Base-by-base conservation (phyloP, 2,329 filamentous ascomycete species). In the Apiospora sp. region DNA sequence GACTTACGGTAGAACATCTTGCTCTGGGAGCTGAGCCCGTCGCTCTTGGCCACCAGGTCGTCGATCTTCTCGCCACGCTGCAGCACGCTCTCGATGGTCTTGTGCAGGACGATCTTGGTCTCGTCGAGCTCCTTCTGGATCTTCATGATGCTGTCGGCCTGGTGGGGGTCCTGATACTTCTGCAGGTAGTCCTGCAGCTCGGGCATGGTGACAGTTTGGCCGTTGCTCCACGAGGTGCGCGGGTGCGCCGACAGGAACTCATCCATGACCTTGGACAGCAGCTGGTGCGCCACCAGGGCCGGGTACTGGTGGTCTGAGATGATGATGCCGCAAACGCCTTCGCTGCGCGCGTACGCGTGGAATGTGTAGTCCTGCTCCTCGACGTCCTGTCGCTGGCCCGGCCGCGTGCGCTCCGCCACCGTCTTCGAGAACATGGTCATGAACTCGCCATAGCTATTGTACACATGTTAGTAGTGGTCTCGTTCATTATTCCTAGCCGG, bases 51-150 rank as follows among this genome's bases (percentile, higher is more conserved):
- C 67, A 98, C 96, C 78, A 99, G 85, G 78, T 93, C 94, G 81
- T 98, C 96, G 77, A 99, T 94, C 89, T 98, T 98, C 90, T 98
- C 95, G 58, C 95, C 96, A 74, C 96, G 90, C 87, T 98, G 92
- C 79, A 98, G 83, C 70, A 92, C 92, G 79, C 91, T 93, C 86
- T 97, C 93, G 79, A 98, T 98, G 64, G 96, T 98, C 90, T 98
- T 97, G 86, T 98, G 95, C 78, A 99, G 88, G 73, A 98, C 92
- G 80, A 97, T 95, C 89, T 98, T 98, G 74, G 96, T 98, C 88
- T 98, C 95, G 80, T 98, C 95, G 74, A 99, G 88, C 86, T 99
- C 95, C 85, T 94, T 93, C 84, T 98, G 96, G 79, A 99, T 98
- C 88, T 94, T 95, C 87, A 94, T 90, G 81, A 98, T 97, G 84